Conservation (phyloP, 345 rosid species). For the Eucalyptus microcorys region DNA sequence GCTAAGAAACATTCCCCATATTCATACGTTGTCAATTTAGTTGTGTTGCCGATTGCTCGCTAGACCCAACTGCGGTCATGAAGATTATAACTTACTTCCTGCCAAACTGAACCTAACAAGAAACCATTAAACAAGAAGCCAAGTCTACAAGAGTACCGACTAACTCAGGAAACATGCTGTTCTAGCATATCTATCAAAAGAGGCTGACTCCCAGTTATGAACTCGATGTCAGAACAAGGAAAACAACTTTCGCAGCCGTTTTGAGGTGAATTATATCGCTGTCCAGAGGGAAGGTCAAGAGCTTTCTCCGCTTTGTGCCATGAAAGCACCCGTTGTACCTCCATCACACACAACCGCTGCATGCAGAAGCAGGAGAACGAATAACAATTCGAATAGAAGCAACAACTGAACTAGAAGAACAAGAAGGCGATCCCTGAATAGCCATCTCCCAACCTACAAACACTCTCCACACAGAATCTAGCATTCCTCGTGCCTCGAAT, state of each 20-base stretch:
- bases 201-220: neutral
- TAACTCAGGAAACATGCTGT: neutral
- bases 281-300: conserved; percentile 57
- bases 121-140: neutral
- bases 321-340: conserved; percentile 52
- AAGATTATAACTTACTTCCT: neutral
- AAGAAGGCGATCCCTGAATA: neutral
- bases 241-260: conserved; percentile 28
- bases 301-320: conserved; percentile 35
- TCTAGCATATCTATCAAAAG: neutral
- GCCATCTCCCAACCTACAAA: neutral
- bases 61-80: neutral
- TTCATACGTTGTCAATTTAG: neutral
- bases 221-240: neutral
- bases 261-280: conserved; percentile 81
- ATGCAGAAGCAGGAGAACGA: conserved; percentile 16
- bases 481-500: neutral
- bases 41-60: neutral
- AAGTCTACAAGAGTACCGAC: neutral
- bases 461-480: neutral
- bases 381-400: neutral
- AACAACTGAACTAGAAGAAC: neutral
- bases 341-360: conserved; percentile 37
- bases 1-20: neutral
- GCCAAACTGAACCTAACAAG: neutral